Base-by-base conservation (phyloP, 1,284 basidiomycete species). In the Mycena citricolor region DNA sequence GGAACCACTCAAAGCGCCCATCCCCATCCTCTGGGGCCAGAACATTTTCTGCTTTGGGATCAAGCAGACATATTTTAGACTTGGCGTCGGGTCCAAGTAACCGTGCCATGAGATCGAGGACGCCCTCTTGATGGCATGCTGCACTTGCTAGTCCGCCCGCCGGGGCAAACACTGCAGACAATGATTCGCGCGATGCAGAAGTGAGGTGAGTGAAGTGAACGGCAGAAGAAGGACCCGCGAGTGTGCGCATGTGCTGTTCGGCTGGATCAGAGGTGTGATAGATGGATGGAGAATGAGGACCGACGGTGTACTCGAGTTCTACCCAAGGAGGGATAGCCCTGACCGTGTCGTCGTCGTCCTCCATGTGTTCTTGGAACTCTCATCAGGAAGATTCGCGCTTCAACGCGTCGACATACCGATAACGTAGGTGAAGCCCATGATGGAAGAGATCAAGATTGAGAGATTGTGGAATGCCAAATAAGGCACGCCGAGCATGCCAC, bases 131-230 rank as follows among this genome's bases (percentile, higher is more conserved):
- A 60, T 87, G 79, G 29, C 80, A 80, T 11, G 72, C 68, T 1
- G 76, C 79, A 20, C 69, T 65, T n/a, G 80, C 79, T 12, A 69
- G 54, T 0, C 59, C 49, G 13, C 48, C 42, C 8, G 59, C 47
- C 4, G 58, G 41, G 6, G 57, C 43, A 42, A 63, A 85, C 62
- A 54, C 71, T 58, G 17, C 55, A 12, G 68, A 57, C n/a, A 95
- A 74, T 2, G 81, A 81, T 4, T 68, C 63, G 41, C 79, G 71
- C 2, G 91, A 90, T 4, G 78, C 65, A 21, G 70, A 62, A 2
- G 91, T 94, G 35, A 97, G 80, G 52, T 90, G 82, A 2, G 92
- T 93, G 64, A 95, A 97, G 57, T 86, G 77, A 14, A 95, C 81
- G 2, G 73, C 68, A 1, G 83, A 76, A 6, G 69, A 66, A 0